Conservation (phyloP, 108 stramenopile species). For the Asterionellopsis glacialis region DNA sequence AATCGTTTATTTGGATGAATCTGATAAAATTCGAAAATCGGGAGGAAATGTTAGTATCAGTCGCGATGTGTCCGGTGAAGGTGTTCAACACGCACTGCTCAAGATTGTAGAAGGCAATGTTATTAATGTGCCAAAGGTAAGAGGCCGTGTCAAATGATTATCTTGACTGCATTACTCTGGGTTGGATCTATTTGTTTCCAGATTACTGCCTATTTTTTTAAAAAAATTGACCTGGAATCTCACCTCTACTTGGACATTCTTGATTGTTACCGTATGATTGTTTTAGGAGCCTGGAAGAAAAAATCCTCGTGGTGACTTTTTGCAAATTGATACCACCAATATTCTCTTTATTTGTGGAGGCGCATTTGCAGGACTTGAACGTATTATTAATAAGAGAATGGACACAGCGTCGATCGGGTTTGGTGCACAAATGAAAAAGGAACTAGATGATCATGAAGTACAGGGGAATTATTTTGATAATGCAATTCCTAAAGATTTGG, state of each 20-base stretch:
- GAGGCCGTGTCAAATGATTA: no score
- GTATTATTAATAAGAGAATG: conserved; percentile 88
- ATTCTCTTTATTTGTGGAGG: conserved; percentile 98
- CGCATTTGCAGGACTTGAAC: conserved; percentile 95
- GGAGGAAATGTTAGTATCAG: conserved; percentile 94
- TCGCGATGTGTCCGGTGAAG: conserved; percentile 94
- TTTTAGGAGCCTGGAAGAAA: conserved; percentile 85
- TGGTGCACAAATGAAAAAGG: conserved; percentile 92
- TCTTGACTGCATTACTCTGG: no score
- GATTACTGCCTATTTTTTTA: no score
- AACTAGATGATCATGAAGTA: conserved; percentile 80
- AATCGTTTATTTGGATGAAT: conserved; percentile 95
- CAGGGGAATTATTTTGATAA: conserved; percentile 86
- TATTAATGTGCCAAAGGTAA: conserved; percentile 97
- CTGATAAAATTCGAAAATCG: conserved; percentile 89
- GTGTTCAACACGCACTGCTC: conserved; percentile 97
- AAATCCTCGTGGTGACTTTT: conserved; percentile 91
- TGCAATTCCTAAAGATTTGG: conserved; percentile 93
- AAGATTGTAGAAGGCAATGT: conserved; percentile 99
- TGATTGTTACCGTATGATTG: no score
- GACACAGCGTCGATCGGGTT: conserved; percentile 94
- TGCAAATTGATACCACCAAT: conserved; percentile 96
- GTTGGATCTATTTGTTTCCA: background rate
- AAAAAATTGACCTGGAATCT: no score
- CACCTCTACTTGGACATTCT: background rate